phyloP scores from a whole-genome alignment of 108 stramenopile species.

The Conticribra guillardii region DNA sequence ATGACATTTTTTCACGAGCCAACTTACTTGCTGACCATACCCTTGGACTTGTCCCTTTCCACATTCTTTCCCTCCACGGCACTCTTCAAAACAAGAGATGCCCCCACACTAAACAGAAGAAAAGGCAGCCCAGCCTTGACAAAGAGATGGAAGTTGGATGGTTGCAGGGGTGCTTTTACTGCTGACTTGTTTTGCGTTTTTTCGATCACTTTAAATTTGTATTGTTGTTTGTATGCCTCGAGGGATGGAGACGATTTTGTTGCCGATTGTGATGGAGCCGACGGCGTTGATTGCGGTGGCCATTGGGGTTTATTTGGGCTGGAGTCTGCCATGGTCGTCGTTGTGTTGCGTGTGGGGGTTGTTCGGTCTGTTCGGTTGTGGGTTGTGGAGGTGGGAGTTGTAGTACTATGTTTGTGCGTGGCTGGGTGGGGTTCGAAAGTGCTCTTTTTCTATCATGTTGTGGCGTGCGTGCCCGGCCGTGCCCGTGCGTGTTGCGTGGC shows the following conservation, averaged over 20 bases:
- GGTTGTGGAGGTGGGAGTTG: too few relatives aligned
- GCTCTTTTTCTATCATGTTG: too few relatives aligned
- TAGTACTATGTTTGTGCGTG: too few relatives aligned
- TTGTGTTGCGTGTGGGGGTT: too few relatives aligned
- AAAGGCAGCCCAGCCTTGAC: constrained; percentile 81
- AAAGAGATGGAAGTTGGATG: constrained; percentile 57
- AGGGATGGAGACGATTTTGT: constrained; percentile 7
- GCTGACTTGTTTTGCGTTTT: constrained; percentile 9
- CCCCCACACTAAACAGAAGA: constrained; percentile 80
- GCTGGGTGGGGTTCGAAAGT: too few relatives aligned
- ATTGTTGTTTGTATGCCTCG: constrained; percentile 22
- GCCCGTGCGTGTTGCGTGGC: too few relatives aligned
- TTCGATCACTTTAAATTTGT: constrained; percentile 17
- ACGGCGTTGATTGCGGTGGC: background rate
- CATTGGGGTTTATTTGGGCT: background rate
- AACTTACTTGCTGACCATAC: constrained; percentile 70
- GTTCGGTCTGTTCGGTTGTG: too few relatives aligned
- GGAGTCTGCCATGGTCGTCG: constrained; percentile 4
- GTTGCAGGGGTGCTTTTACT: constrained; percentile 19
- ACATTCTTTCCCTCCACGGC: constrained; percentile 85
- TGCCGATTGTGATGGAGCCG: constrained; percentile 4
- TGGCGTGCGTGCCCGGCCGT: too few relatives aligned
- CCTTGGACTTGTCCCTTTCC: constrained; percentile 80
- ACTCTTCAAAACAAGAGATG: constrained; percentile 77
- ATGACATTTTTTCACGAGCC: background rate